Evolutionary conservation across 495 filamentous ascomycete species (phyloP), one percentile per base, ranked within the genome.

Genomic region (Tuber indicum): DNA sequence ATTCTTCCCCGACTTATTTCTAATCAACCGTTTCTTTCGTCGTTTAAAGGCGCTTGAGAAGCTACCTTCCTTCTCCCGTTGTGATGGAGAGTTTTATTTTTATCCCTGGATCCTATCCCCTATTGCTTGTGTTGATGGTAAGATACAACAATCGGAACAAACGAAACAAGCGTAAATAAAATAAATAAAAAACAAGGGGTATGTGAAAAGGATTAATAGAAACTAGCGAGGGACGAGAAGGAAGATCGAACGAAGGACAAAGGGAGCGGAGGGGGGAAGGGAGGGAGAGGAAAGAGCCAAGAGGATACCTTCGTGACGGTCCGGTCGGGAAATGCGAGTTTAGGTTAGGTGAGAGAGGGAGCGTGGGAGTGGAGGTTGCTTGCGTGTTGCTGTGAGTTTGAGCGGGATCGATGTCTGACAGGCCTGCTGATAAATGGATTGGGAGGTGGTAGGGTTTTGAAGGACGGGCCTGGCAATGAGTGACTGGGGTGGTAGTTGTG

Each of bases 311-410:
- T 75, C 76, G 76, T 78, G 79, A 79, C 78, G 76, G 82, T 82
- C 72, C 78, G 39, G 81, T 76, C 77, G 70, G 78, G 77, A 84
- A 75, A 82, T 80, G 74, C 76, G 77, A n/a, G 80, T 85, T 73
- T 81, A 80, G 75, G 81, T 83, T n/a, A 74, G 71, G 52, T 47
- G 69, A 73, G 69, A 43, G 71, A 69, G 70, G 41, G 42, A 69
- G 62, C 73, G 78, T 74, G 77, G 43, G 36, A 76, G 70, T 49
- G 75, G 73, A 83, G 79, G 45, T 80, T 82, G 47, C 82, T 76
- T 44, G 79, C 71, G 62, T 82, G 80, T 77, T 72, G 70, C 71
- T 71, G 73, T 75, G 75, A 79, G 71, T 44, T 32, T 44, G 74
- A 43, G 52, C 26, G 58, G 70, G n/a, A 70, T 62, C 44, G 39